Evolutionary conservation across 306 rosid genomes (phyloP).

Genomic region (Prinsepia uniflora): DNA sequence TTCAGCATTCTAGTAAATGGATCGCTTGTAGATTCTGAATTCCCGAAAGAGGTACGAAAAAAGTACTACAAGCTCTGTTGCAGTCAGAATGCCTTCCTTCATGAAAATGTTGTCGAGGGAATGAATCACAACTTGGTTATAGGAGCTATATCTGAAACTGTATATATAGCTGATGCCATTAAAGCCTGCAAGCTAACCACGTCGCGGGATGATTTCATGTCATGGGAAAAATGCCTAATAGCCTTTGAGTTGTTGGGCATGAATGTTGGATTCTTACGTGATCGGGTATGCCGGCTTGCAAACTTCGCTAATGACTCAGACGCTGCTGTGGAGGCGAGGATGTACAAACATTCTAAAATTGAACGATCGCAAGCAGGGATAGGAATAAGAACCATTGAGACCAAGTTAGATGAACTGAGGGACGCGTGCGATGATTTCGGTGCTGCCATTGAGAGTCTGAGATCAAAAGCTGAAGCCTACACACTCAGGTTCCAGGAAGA

Average conservation of each 20-base stretch:
- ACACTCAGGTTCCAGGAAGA: slow-evolving; percentile 48
- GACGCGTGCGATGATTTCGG: slow-evolving; percentile 60
- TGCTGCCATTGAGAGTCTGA: slow-evolving; percentile 53
- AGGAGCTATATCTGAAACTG: slow-evolving; percentile 56
- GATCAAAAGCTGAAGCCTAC: slow-evolving; percentile 46
- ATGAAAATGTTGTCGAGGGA: slow-evolving; percentile 54
- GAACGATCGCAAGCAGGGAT: slow-evolving; percentile 41
- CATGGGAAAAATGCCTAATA: slow-evolving; percentile 65
- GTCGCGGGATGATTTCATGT: slow-evolving; percentile 39
- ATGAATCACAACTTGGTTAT: slow-evolving; percentile 38
- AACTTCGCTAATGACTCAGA: slow-evolving; percentile 50
- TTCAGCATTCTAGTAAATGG: slow-evolving; percentile 59
- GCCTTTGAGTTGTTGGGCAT: slow-evolving; percentile 70
- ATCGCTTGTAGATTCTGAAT: slow-evolving; percentile 46
- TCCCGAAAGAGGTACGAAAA: slow-evolving; percentile 45
- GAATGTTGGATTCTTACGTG: slow-evolving; percentile 70
- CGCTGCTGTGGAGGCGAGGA: slow-evolving; percentile 40
- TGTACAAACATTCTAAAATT: slow-evolving; percentile 33
- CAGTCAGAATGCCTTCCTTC: slow-evolving; percentile 70
- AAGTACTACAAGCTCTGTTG: slow-evolving; percentile 71
- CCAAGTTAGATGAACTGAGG: slow-evolving; percentile 60
- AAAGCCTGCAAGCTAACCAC: slow-evolving; percentile 48
- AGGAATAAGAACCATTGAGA: slow-evolving; percentile 58
- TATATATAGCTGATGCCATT: slow-evolving; percentile 51
- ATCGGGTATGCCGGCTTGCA: slow-evolving; percentile 43